Evolutionary conservation across 768 basidiomycete genomes (phyloP), one percentile per base, ranked within the genome.

Genomic region (Trametes elegans): DNA sequence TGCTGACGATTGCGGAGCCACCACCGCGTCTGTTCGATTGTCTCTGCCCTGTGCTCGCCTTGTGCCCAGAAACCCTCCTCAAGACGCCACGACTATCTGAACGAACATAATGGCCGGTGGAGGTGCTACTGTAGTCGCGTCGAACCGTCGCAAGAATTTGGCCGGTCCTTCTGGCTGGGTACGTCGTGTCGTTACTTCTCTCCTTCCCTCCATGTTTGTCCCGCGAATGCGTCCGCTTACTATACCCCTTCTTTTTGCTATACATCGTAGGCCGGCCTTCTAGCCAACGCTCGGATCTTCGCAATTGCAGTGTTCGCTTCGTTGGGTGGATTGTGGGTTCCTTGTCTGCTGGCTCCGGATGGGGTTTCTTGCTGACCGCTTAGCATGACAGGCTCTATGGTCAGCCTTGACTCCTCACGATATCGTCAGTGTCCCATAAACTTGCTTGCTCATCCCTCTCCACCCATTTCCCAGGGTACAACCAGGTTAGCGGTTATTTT

Each of bases 221-320:
- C 23, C 16, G 32, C 16, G 21, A 59, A 39, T 23, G n/a, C 24
- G 18, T 35, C 26, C 47, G 24, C 43, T n/a, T 32, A 52, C 16
- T n/a, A n/a, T n/a, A n/a, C n/a, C 24, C 29, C 44, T 39, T 35
- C 42, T 53, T 28, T 29, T 61, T 39, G 29, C 58, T 51, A 43
- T 57, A 21, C 18, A 49, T 24, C 13, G 23, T 62, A 84, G 85
- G 78, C 76, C 52, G 87, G 85, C 7, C 73, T 88, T 31, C 73
- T 88, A 3, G 79, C 80, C 57, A 92, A 92, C 66, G 74, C 80
- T 41, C 77, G 74, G 60, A 73, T 87, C 24, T 83, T 90, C 53
- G 73, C 78, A 24, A 82, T 89, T 48, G 82, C 89, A 13, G 78
- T 88, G 18, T 92, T 90, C 63, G 89, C 88, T 3, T 89, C 87